Evolutionary conservation across 768 basidiomycete species (phyloP).

Genomic region (Polyporus arcularius): DNA sequence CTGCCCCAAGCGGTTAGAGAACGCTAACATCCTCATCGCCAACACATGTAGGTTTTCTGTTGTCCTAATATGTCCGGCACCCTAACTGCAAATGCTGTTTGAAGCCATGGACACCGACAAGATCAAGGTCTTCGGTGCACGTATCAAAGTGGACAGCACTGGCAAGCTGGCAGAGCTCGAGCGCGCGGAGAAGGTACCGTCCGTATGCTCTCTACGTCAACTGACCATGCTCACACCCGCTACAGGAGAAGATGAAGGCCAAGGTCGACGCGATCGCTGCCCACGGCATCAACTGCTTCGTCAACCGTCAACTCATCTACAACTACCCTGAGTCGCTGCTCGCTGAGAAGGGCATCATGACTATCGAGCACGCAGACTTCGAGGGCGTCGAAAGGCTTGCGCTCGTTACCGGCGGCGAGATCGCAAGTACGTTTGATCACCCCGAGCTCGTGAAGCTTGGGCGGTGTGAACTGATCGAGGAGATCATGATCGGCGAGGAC

Average conservation of each 20-base stretch:
- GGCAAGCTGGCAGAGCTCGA: slow-evolving; percentile 98
- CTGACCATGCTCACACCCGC: neutral
- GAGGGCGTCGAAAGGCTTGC: slow-evolving; percentile 97
- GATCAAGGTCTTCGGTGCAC: slow-evolving; percentile 98
- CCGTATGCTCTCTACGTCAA: neutral
- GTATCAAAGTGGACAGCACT: slow-evolving; percentile 93
- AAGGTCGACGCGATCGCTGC: slow-evolving; percentile 94
- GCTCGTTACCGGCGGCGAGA: slow-evolving; percentile 96
- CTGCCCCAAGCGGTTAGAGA: slow-evolving; percentile 92
- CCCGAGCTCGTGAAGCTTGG: slow-evolving; percentile 94
- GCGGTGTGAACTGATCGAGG: slow-evolving; percentile 92
- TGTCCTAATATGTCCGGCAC: neutral
- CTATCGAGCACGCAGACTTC: slow-evolving; percentile 98
- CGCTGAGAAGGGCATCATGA: slow-evolving; percentile 93
- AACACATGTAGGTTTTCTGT: slow-evolving; percentile 79
- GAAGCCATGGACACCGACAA: slow-evolving; percentile 99
- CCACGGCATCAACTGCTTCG: slow-evolving; percentile 96
- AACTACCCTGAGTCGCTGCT: slow-evolving; percentile 97
- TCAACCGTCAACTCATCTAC: slow-evolving; percentile 98
- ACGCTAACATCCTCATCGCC: slow-evolving; percentile 94
- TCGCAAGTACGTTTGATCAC: slow-evolving; percentile 91
- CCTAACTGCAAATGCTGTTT: neutral
- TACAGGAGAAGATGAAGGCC: slow-evolving; percentile 98
- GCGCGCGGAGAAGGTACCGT: slow-evolving; percentile 81
- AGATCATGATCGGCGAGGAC: slow-evolving; percentile 99